phyloP scores from a whole-genome alignment of 2,329 filamentous ascomycete genomes.

The Aureobasidium melanogenum region DNA sequence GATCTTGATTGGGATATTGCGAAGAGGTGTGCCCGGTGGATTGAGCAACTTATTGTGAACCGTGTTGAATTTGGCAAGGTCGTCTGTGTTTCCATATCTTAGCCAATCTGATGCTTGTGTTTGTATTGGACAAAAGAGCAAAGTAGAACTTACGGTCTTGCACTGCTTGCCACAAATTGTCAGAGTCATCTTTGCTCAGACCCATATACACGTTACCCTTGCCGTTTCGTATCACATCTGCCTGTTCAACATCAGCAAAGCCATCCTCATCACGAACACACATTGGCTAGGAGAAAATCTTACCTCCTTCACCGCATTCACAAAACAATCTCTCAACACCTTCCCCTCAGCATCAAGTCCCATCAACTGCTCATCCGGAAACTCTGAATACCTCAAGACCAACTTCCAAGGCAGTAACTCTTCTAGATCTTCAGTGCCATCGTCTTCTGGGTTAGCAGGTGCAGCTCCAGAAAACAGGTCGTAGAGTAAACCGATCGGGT shows the following conservation, averaged over 20 bases:
- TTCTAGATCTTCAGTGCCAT: conserved; percentile 17
- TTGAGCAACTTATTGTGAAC: conserved; percentile 72
- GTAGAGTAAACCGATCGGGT: conserved; percentile 59
- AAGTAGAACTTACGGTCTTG: conserved; percentile 51
- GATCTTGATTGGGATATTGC: conserved; percentile 77
- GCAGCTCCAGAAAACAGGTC: conserved; percentile 57
- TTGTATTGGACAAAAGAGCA: too few relatives aligned
- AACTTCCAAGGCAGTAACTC: conserved; percentile 51
- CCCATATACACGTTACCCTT: conserved; percentile 87
- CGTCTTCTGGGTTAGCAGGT: conserved; percentile 21
- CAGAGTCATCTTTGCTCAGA: conserved; percentile 74
- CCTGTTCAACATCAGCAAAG: conserved; percentile 33
- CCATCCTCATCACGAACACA: not conserved
- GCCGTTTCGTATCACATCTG: conserved; percentile 80
- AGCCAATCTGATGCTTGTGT: not conserved
- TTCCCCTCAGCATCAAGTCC: conserved; percentile 46
- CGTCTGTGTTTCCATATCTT: conserved; percentile 41
- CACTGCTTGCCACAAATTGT: conserved; percentile 72
- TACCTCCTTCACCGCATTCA: conserved; percentile 60
- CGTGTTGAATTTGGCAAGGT: conserved; percentile 61
- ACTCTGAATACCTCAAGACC: conserved; percentile 51
- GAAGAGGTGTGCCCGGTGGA: conserved; percentile 59
- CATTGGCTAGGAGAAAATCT: not conserved
- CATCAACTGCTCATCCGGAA: conserved; percentile 50
- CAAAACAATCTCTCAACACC: conserved; percentile 55